Conservation (phyloP, 768 basidiomycete species). For the Hygrophorus pudorinus region DNA sequence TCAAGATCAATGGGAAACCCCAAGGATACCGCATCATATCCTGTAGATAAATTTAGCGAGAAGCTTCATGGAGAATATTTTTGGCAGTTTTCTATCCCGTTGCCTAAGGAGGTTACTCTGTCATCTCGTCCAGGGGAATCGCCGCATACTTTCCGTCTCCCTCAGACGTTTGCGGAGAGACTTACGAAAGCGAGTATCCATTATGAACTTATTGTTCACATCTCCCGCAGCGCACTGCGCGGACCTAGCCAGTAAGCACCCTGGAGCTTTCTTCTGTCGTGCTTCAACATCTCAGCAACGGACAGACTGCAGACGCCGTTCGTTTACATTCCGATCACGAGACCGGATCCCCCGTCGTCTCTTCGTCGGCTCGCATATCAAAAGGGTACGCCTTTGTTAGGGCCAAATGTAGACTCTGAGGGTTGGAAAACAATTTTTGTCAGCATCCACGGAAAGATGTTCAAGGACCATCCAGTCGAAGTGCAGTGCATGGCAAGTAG, state of each 20-base stretch:
- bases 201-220: too few relatives aligned
- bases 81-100: constrained; percentile 27
- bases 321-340: constrained; percentile 37
- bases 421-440: constrained; percentile 39
- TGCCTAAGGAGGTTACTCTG: constrained; percentile 27
- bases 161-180: too few relatives aligned
- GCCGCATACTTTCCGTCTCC: too few relatives aligned
- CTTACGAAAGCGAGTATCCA: too few relatives aligned
- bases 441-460: constrained; percentile 29
- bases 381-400: constrained; percentile 31
- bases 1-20: neutral
- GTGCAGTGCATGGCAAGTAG: constrained; percentile 31
- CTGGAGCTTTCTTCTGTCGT: too few relatives aligned
- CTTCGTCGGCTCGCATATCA: constrained; percentile 41
- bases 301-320: constrained; percentile 39
- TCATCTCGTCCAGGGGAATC: constrained; percentile 14
- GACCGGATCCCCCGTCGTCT: constrained; percentile 35
- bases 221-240: too few relatives aligned
- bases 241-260: too few relatives aligned
- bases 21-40: neutral
- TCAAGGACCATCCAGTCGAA: constrained; percentile 28
- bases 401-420: constrained; percentile 35
- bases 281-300: constrained; percentile 12
- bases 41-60: constrained; percentile 10
- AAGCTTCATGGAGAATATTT: constrained; percentile 25